Evolutionary conservation across 768 basidiomycete genomes (phyloP).

Genomic region (Pilatotrama ljubarskyi): DNA sequence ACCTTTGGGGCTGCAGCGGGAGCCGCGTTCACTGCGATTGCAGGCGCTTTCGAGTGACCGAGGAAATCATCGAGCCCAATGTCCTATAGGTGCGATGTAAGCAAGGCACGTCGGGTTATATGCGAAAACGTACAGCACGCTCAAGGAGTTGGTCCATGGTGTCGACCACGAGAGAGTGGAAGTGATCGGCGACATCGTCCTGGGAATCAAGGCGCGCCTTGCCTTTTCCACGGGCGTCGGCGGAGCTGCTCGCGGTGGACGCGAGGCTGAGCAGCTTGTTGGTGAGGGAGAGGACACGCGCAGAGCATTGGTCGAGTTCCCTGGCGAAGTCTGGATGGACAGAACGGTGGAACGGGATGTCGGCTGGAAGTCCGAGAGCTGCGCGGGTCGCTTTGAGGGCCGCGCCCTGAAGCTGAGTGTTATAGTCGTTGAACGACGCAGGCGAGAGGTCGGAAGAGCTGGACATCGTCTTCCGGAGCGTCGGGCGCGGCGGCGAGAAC

Average conservation of each 20-base stretch:
- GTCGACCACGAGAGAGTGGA: constrained; percentile 77
- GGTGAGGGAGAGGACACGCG: constrained; percentile 63
- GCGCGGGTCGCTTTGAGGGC: constrained; percentile 65
- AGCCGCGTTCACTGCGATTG: constrained; percentile 54
- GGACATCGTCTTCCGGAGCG: background rate
- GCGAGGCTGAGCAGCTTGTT: constrained; percentile 61
- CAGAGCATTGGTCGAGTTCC: constrained; percentile 69
- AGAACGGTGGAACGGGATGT: constrained; percentile 88
- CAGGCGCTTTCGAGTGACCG: constrained; percentile 68
- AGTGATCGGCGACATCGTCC: constrained; percentile 85
- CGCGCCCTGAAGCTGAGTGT: constrained; percentile 55
- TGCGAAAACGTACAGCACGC: constrained; percentile 52
- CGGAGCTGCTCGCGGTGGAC: constrained; percentile 41
- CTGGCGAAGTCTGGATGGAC: constrained; percentile 70
- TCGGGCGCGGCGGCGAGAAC: background rate
- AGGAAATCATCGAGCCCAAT: constrained; percentile 77
- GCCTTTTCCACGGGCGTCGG: constrained; percentile 45
- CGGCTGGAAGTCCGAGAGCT: constrained; percentile 63
- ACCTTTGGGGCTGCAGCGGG: constrained; percentile 19
- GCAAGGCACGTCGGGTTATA: background rate
- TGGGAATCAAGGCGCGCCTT: constrained; percentile 59
- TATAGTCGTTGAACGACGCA: constrained; percentile 51
- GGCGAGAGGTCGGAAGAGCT: constrained; percentile 19
- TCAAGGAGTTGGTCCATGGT: constrained; percentile 85
- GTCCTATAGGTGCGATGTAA: constrained; percentile 51